Evolutionary conservation across 2,329 filamentous ascomycete species (phyloP).

Genomic region (Penicillium janthinellum): DNA sequence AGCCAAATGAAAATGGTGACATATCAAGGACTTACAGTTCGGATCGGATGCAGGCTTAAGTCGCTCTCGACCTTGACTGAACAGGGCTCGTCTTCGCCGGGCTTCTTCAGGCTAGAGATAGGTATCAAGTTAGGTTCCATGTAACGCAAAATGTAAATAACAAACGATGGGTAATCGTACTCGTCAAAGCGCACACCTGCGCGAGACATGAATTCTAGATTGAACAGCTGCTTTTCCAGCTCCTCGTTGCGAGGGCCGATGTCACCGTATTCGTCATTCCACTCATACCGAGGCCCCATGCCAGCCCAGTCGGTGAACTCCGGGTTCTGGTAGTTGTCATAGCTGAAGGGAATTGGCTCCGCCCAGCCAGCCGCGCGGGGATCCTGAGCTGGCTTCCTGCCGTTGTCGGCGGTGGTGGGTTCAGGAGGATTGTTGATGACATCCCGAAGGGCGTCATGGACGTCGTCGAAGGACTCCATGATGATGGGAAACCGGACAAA

Average conservation of each 20-base stretch:
- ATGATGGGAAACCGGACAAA: not conserved
- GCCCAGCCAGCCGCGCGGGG: slow-evolving; percentile 45
- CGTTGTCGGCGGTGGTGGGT: not conserved
- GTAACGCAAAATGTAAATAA: not conserved
- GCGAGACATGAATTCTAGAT: slow-evolving; percentile 53
- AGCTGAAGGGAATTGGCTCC: slow-evolving; percentile 41
- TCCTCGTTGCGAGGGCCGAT: slow-evolving; percentile 70
- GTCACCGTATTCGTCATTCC: slow-evolving; percentile 83
- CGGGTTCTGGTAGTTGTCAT: slow-evolving; percentile 33
- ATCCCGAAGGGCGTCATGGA: not conserved
- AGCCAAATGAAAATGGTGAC: not conserved
- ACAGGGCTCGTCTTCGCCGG: not conserved
- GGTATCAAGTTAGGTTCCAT: not conserved
- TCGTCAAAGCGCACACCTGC: slow-evolving; percentile 65
- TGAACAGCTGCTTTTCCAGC: slow-evolving; percentile 77
- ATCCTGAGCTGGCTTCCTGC: slow-evolving; percentile 29
- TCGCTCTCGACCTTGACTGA: slow-evolving; percentile 15
- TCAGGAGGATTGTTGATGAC: not conserved
- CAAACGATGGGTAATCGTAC: slow-evolving; percentile 45
- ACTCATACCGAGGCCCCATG: slow-evolving; percentile 73
- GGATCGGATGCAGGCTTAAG: slow-evolving; percentile 7
- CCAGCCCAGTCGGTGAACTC: slow-evolving; percentile 52
- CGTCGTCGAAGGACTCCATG: not conserved
- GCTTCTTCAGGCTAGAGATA: slow-evolving; percentile 14
- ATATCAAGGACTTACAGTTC: slow-evolving; percentile 10